These are phyloP conservation scores for Maudiozyma saulgeensis DNA, from an alignment of 805 yeast genomes.

Conservation along the genomic window DNA sequence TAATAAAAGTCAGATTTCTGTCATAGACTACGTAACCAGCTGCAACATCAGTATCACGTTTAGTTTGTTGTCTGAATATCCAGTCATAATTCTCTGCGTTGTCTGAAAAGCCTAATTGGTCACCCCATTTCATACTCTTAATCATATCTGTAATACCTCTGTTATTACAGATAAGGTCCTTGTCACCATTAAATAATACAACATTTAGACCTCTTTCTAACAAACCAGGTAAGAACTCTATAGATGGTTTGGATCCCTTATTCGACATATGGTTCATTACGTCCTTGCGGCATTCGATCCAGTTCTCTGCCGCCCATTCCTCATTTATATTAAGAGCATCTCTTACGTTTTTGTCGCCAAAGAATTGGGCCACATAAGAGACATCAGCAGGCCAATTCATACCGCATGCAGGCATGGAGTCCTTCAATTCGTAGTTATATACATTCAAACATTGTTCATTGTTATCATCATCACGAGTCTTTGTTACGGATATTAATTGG, in stretches of 20 bases:
- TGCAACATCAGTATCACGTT: conserved; percentile 26
- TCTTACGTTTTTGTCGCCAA: conserved; percentile 40
- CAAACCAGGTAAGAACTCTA: conserved; percentile 56
- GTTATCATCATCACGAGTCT: conserved; percentile 19
- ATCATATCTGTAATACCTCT: conserved; percentile 65
- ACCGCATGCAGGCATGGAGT: conserved; percentile 80
- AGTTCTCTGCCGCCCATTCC: conserved; percentile 30
- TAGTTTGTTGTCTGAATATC: conserved; percentile 16
- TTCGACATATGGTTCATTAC: conserved; percentile 50
- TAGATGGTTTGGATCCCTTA: conserved; percentile 46
- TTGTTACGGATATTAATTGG: conserved; percentile 17
- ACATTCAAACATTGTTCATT: conserved; percentile 57
- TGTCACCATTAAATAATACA: conserved; percentile 75
- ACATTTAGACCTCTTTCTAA: conserved; percentile 49
- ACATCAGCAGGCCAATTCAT: conserved; percentile 82
- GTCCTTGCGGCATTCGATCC: conserved; percentile 70
- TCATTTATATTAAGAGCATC: conserved; percentile 41
- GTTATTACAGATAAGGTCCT: conserved; percentile 82
- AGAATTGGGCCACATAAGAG: conserved; percentile 42
- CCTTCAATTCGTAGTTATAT: conserved; percentile 67
- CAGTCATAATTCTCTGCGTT: conserved; percentile 34
- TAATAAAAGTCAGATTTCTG: conserved; percentile 67
- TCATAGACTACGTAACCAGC: conserved; percentile 45
- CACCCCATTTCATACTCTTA: conserved; percentile 55
- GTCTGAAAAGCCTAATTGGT: conserved; percentile 31